A percentile compares a stretch with the other conserved stretches of the same genome.
phyloP scores from a whole-genome alignment of 192 early-diverging fungal genomes.

The Geosiphon pyriformis region DNA sequence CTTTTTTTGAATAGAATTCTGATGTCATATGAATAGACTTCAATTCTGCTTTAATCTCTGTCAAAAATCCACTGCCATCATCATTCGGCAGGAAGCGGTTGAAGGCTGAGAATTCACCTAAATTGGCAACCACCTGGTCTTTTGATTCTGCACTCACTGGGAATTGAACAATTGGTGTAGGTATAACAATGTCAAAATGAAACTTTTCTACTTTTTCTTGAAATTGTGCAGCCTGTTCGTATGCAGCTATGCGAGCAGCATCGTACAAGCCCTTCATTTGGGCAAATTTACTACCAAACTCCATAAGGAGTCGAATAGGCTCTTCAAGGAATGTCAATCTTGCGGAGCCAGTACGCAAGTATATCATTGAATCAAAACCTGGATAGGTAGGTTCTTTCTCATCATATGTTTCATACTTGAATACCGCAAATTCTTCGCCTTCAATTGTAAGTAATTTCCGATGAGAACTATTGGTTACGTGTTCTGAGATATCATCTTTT shows the following conservation, averaged over 20 bases:
- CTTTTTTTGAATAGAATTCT: slow-evolving; percentile 40
- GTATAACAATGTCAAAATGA: slow-evolving; percentile 81
- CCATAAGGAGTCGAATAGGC: slow-evolving; percentile 63
- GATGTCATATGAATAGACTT: slow-evolving; percentile 54
- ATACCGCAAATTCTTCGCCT: slow-evolving; percentile 84
- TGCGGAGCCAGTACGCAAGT: slow-evolving; percentile 75
- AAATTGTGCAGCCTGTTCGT: slow-evolving; percentile 70
- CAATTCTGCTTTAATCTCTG: slow-evolving; percentile 57
- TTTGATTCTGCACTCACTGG: slow-evolving; percentile 52
- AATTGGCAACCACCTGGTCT: slow-evolving; percentile 70
- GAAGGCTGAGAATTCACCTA: slow-evolving; percentile 80
- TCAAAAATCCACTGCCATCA: slow-evolving; percentile 48
- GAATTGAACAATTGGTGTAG: slow-evolving; percentile 81
- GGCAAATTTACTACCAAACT: slow-evolving; percentile 79
- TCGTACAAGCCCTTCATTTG: slow-evolving; percentile 86
- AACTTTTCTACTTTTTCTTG: slow-evolving; percentile 72
- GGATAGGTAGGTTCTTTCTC: slow-evolving; percentile 54
- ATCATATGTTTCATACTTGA: slow-evolving; percentile 81
- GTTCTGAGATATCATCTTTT: slow-evolving; percentile 51
- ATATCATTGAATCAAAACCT: slow-evolving; percentile 77
- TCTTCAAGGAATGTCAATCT: slow-evolving; percentile 76
- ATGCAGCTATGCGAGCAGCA: slow-evolving; percentile 78
- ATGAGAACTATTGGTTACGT: slow-evolving; percentile 2
- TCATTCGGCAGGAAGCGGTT: slow-evolving; percentile 64
- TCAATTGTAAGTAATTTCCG: slow-evolving; percentile 73